Percentiles rank a stretch among this genome's conserved stretches.
Evolutionary conservation across 345 rosid genomes (phyloP).

Genomic region (Boechera stricta): DNA sequence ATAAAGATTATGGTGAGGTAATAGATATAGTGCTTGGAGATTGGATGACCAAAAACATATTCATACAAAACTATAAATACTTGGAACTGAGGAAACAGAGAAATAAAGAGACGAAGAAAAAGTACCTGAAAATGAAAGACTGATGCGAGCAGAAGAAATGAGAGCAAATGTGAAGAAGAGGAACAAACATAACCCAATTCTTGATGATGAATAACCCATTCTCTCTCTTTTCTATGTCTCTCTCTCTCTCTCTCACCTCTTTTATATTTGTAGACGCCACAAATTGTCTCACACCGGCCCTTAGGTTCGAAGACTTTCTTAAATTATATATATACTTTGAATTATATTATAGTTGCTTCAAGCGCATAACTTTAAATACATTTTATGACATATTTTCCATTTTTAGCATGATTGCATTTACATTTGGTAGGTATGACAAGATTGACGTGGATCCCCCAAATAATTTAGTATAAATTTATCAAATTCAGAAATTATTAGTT

Average conservation of each 20-base stretch:
- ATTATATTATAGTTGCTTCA: neutral
- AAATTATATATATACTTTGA: neutral
- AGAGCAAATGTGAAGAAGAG: constrained; percentile 40
- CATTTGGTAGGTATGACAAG: constrained; percentile 33
- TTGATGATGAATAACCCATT: constrained; percentile 48
- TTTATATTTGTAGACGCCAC: constrained; percentile 18
- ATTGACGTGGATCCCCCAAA: constrained; percentile 14
- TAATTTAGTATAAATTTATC: neutral
- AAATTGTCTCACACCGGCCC: constrained; percentile 30
- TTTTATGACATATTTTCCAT: neutral
- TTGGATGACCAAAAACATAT: neutral
- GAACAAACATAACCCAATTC: constrained; percentile 44
- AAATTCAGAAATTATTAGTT: neutral
- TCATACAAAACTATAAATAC: neutral
- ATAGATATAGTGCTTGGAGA: neutral
- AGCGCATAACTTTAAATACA: neutral
- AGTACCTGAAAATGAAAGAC: constrained; percentile 50
- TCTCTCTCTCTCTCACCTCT: neutral
- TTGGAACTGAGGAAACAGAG: neutral
- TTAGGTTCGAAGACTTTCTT: neutral
- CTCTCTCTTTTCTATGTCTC: neutral
- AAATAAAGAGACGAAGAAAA: constrained; percentile 1
- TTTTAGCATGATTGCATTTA: constrained; percentile 7
- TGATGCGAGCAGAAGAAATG: constrained; percentile 51
- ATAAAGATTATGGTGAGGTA: constrained; percentile 1